Conservation (phyloP, 1,139 yeast species). For the Debaryomyces robertsiae region DNA sequence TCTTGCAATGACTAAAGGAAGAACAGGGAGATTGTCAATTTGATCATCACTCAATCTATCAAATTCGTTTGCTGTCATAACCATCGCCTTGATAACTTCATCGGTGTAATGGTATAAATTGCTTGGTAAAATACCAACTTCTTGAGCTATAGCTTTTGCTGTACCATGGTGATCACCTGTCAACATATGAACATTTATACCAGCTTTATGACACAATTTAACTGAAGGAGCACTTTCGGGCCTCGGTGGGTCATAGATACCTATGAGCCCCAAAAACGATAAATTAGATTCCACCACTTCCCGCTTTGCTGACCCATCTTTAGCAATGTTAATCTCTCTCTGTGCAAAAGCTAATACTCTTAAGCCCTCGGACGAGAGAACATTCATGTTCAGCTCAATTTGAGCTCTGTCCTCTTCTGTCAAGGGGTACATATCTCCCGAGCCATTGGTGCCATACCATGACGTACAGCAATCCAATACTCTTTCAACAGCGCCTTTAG, state of each 20-base stretch:
- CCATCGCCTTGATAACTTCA: constrained; percentile 66
- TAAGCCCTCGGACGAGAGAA: constrained; percentile 68
- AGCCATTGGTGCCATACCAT: constrained; percentile 45
- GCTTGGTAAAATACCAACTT: constrained; percentile 79
- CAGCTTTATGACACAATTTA: constrained; percentile 69
- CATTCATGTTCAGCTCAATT: constrained; percentile 62
- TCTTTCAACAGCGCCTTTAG: constrained; percentile 84
- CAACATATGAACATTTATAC: constrained; percentile 81
- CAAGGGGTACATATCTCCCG: constrained; percentile 32
- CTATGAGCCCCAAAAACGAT: constrained; percentile 68
- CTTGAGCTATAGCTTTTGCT: constrained; percentile 80
- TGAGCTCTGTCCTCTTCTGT: constrained; percentile 40
- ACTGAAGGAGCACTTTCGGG: constrained; percentile 71
- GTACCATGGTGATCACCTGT: constrained; percentile 88
- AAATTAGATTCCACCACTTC: constrained; percentile 58
- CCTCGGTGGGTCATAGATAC: constrained; percentile 85
- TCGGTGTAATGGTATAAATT: constrained; percentile 64
- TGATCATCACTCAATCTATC: constrained; percentile 64
- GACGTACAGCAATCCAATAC: constrained; percentile 58
- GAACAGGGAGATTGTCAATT: constrained; percentile 66
- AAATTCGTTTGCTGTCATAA: constrained; percentile 75
- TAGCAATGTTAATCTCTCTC: constrained; percentile 26
- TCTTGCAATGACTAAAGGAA: constrained; percentile 80
- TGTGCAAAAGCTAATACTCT: constrained; percentile 74
- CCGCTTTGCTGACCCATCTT: constrained; percentile 40